These are phyloP conservation scores for Leptographium procerum DNA, from an alignment of 2,329 filamentous ascomycete species.

Conservation along the genomic window DNA sequence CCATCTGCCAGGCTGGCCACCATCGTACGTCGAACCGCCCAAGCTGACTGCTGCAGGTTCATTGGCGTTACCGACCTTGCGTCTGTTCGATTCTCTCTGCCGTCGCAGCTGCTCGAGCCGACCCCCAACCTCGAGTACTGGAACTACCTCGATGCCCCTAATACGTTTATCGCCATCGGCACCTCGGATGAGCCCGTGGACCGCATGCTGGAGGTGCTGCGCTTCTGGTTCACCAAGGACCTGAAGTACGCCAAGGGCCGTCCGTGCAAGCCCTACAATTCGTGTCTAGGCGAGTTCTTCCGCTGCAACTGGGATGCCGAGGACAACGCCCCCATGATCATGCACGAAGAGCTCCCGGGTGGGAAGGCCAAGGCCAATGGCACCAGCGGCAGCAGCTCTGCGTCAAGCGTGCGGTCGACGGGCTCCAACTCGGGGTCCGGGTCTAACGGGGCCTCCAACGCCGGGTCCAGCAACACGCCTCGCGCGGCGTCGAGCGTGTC, in stretches of 20 bases:
- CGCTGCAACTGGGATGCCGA: constrained; percentile 94
- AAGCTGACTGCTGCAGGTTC: constrained; percentile 50
- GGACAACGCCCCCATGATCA: constrained; percentile 59
- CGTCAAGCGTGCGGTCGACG: constrained; percentile 35
- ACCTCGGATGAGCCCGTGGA: constrained; percentile 85
- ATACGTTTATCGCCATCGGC: constrained; percentile 73
- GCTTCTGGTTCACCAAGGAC: constrained; percentile 99
- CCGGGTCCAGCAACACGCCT: constrained; percentile 22
- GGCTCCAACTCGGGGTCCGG: constrained; percentile 7
- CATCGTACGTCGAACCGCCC: too few species aligned
- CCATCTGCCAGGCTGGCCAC: not conserved
- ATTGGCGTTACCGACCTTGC: constrained; percentile 94
- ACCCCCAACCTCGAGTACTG: constrained; percentile 98
- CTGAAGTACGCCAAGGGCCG: constrained; percentile 98
- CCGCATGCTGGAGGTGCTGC: constrained; percentile 85
- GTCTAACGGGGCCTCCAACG: constrained; percentile 23
- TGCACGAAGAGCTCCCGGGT: constrained; percentile 29
- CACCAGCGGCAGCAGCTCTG: constrained; percentile 23
- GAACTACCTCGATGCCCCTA: constrained; percentile 93
- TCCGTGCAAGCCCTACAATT: constrained; percentile 98
- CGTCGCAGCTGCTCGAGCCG: constrained; percentile 88
- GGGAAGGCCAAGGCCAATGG: not conserved
- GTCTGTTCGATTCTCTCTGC: constrained; percentile 87
- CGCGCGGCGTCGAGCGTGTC: constrained; percentile 29
- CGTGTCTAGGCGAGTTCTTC: constrained; percentile 93